phyloP scores from a whole-genome alignment of 768 basidiomycete genomes.

The Pleurotus djamor region DNA sequence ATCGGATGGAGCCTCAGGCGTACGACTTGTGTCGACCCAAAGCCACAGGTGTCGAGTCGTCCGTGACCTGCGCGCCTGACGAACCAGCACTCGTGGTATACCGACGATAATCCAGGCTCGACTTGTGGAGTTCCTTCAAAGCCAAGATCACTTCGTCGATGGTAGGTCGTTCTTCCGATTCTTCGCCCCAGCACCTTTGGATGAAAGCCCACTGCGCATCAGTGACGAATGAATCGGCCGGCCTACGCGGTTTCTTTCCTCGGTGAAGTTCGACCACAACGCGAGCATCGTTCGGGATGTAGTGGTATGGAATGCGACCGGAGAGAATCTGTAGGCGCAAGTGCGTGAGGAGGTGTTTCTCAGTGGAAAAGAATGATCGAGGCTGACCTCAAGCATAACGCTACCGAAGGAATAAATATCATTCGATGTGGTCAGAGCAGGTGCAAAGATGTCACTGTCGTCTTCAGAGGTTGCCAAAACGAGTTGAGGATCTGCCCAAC shows the following conservation, averaged over 20 bases:
- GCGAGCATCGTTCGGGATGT: conserved; percentile 31
- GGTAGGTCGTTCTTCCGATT: conserved; percentile 26
- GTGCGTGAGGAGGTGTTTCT: neutral
- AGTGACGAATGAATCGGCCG: conserved; percentile 31
- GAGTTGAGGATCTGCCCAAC: conserved; percentile 45
- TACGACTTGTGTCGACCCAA: no score
- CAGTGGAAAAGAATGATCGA: neutral
- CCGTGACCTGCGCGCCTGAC: no score
- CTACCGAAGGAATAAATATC: conserved; percentile 50
- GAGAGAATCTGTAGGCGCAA: conserved; percentile 27
- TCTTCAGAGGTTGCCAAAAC: conserved; percentile 4
- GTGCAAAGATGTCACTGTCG: conserved; percentile 21
- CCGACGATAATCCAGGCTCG: conserved; percentile 19
- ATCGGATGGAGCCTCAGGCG: no score
- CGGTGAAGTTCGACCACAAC: conserved; percentile 40
- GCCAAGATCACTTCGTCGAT: conserved; percentile 17
- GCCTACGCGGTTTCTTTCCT: conserved; percentile 37
- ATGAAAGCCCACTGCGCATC: conserved; percentile 41
- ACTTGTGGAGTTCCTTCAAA: conserved; percentile 15
- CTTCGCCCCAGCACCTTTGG: conserved; percentile 35
- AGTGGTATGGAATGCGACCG: conserved; percentile 39
- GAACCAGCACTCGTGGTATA: conserved; percentile 9
- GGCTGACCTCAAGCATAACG: conserved; percentile 36
- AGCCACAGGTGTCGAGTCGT: no score
- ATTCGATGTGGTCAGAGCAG: conserved; percentile 23